A percentile compares a stretch with the other conserved stretches of the same genome.
Evolutionary conservation across 2,329 filamentous ascomycete genomes (phyloP).

Genomic region (Rhexocercosporidium sp.): DNA sequence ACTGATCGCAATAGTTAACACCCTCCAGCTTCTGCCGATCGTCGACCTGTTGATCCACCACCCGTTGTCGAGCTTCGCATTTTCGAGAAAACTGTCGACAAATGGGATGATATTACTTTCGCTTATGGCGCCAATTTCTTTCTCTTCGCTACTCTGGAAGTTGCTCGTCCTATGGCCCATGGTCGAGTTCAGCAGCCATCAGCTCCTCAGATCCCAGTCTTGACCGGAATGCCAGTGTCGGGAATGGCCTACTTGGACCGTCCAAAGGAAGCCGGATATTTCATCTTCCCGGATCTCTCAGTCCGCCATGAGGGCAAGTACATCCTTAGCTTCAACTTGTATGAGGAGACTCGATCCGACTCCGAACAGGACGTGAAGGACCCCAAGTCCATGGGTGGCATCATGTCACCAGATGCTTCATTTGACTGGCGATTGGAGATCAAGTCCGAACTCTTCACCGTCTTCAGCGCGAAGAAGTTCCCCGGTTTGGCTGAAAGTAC

Average conservation of each 20-base stretch:
- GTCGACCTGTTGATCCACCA: slow-evolving; percentile 56
- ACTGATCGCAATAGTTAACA: slow-evolving; percentile 15
- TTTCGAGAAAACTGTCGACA: slow-evolving; percentile 67
- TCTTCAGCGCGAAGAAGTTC: slow-evolving; percentile 98
- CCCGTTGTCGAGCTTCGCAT: slow-evolving; percentile 92
- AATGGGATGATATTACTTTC: slow-evolving; percentile 74
- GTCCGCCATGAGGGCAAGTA: slow-evolving; percentile 96
- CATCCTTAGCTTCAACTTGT: slow-evolving; percentile 88
- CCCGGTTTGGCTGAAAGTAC: slow-evolving; percentile 92
- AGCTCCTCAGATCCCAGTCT: slow-evolving; percentile 74
- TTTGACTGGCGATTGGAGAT: slow-evolving; percentile 90
- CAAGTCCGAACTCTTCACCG: slow-evolving; percentile 83
- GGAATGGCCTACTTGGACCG: slow-evolving; percentile 96
- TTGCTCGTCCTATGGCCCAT: slow-evolving; percentile 81
- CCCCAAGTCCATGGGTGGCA: slow-evolving; percentile 46
- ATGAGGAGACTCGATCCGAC: slow-evolving; percentile 85
- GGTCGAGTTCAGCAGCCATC: slow-evolving; percentile 69
- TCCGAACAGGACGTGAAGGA: slow-evolving; percentile 64
- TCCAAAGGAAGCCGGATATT: slow-evolving; percentile 81
- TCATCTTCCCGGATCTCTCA: slow-evolving; percentile 96
- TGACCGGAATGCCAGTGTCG: slow-evolving; percentile 93
- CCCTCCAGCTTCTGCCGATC: slow-evolving; percentile 34
- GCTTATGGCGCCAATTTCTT: slow-evolving; percentile 98
- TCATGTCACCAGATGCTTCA: slow-evolving; percentile 44
- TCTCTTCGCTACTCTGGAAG: slow-evolving; percentile 89